Evolutionary conservation across 1,284 basidiomycete species (phyloP).

Genomic region (Omphalotus olearius): DNA sequence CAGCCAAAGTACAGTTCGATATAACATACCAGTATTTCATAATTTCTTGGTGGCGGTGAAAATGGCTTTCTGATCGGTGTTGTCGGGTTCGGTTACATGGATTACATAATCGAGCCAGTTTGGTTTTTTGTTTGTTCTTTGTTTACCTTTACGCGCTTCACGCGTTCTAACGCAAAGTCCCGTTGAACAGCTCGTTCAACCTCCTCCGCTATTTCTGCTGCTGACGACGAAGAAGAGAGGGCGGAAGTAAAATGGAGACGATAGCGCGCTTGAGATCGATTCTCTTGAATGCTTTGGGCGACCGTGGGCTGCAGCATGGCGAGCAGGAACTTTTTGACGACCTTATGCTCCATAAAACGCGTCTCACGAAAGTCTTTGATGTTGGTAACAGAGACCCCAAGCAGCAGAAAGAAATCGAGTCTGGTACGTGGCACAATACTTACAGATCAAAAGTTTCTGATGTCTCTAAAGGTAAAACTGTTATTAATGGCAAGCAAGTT

Average conservation of each 20-base stretch:
- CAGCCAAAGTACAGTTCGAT: no score
- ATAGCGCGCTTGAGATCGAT: constrained; percentile 37
- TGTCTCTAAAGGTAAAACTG: constrained; percentile 49
- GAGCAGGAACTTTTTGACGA: constrained; percentile 76
- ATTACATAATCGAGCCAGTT: no score
- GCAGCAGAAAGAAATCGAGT: constrained; percentile 70
- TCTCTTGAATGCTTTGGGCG: constrained; percentile 35
- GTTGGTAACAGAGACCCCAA: constrained; percentile 55
- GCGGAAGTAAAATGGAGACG: constrained; percentile 33
- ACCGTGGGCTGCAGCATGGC: constrained; percentile 39
- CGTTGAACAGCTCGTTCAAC: background rate
- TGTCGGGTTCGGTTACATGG: background rate
- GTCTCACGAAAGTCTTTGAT: constrained; percentile 58
- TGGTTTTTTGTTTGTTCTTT: no score
- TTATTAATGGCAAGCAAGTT: constrained; percentile 54
- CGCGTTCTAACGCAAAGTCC: background rate
- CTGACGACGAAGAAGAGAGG: background rate
- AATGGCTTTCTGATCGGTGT: background rate
- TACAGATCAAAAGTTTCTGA: background rate
- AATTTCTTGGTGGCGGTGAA: no score
- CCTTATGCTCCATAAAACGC: constrained; percentile 59
- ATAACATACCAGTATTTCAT: no score
- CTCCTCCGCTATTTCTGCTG: background rate
- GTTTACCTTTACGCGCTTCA: background rate
- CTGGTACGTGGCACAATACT: constrained; percentile 45